These are phyloP conservation scores for Mucor irregularis DNA, from an alignment of 371 early-diverging fungal species.

Conservation along the genomic window DNA sequence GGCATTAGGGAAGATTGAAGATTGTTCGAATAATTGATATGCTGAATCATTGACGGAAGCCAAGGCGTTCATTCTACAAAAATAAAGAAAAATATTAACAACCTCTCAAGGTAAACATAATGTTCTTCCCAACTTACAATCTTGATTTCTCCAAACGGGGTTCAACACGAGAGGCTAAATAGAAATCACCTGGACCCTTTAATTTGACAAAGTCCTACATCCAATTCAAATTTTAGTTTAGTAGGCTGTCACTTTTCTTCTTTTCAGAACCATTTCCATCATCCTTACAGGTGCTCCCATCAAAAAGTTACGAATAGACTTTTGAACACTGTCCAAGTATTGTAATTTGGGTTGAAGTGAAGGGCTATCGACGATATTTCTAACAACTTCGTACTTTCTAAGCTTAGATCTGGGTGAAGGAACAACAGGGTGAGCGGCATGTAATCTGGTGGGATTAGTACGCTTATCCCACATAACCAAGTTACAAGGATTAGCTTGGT, in stretches of 20 bases:
- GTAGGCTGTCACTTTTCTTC: background rate
- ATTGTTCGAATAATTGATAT: conserved; percentile 39
- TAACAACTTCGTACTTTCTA: conserved; percentile 35
- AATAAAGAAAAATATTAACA: too few relatives aligned
- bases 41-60: conserved; percentile 47
- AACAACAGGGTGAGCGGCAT: conserved; percentile 27
- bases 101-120: too few relatives aligned
- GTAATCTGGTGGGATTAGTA: conserved; percentile 39
- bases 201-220: conserved; percentile 66
- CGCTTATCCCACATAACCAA: conserved; percentile 60
- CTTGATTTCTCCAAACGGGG: conserved; percentile 48
- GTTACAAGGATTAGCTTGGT: conserved; percentile 69
- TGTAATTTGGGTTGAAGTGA: conserved; percentile 50
- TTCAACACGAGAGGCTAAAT: conserved; percentile 63
- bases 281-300: conserved; percentile 53
- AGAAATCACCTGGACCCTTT: conserved; percentile 72
- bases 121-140: conserved; percentile 33
- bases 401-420: conserved; percentile 44
- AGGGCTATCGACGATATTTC: conserved; percentile 50
- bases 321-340: conserved; percentile 30
- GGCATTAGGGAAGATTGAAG: conserved; percentile 32
- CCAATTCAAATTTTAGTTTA: conserved; percentile 11
- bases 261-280: background rate
- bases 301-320: conserved; percentile 39
- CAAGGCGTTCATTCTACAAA: conserved; percentile 42